Base-by-base conservation (phyloP, 805 yeast species). In the Yamadazyma sp. region DNA sequence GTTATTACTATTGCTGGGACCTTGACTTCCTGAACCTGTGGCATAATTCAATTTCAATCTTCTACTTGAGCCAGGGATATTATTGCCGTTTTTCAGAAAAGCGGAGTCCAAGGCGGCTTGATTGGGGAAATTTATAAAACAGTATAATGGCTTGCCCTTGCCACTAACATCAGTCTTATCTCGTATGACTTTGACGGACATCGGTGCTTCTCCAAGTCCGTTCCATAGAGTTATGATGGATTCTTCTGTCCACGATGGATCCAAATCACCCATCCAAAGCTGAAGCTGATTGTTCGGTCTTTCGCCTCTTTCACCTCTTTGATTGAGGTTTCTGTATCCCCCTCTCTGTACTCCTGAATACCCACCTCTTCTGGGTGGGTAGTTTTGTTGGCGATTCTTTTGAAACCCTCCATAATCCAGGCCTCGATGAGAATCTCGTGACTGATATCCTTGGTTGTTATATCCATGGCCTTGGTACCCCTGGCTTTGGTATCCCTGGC, bases 261-360 rank as follows among this genome's bases (percentile, higher is more conserved):
- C 96, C 30, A 89, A 63, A 51, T 87, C 96, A 15, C 96, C 97
- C 95, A 89, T 90, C 84, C 90, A 84, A 34, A 84, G 54, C 47
- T 76, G 80, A 26, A 61, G 62, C 16, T 5, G 27, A n/a, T 15
- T 28, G 12, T 12, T 18, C n/a, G 26, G 32, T 22, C 20, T 28
- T 6, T 35, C 38, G 8, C 27, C 14, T 16, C 38, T 35, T 8
- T 28, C 25, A 3, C 10, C 19, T 5, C 30, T 19, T 21, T 13
- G 26, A n/a, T 10, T 24, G 13, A 10, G n/a, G 13, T 19, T 28
- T 23, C 23, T 27, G 28, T 12, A 17, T 2, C 38, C 38, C 10
- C 38, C 32, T 19, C 40, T 23, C 11, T 14, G 29, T n/a, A n/a
- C n/a, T n/a, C n/a, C n/a, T n/a, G n/a, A n/a, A 5, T 7, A 14